Percentiles rank a stretch among this genome's conserved stretches.
Conservation (phyloP, 192 early-diverging fungal species). For the Coemansia nantahalensis region DNA sequence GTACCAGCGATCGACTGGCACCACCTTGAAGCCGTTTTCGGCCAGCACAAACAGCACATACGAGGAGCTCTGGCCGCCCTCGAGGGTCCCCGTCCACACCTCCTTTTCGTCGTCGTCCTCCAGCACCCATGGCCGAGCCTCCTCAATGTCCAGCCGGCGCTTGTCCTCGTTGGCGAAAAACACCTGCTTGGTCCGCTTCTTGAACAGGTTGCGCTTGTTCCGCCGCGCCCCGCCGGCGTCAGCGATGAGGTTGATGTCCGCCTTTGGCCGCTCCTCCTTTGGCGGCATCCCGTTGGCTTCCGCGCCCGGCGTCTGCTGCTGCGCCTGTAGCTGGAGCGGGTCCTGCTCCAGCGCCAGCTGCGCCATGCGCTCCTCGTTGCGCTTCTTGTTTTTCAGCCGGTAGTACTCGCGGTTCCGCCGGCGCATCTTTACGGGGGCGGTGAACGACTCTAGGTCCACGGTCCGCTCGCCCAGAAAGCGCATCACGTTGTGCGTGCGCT, state of each 20-base stretch:
- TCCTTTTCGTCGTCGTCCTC: conserved; percentile 72
- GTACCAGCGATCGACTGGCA: conserved; percentile 72
- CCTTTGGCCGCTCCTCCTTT: conserved; percentile 39
- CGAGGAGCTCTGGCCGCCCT: conserved; percentile 67
- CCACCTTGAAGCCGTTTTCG: conserved; percentile 73
- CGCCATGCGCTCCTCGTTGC: conserved; percentile 48
- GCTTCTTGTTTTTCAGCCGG: conserved; percentile 42
- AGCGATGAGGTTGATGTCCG: conserved; percentile 64
- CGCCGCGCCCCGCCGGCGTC: conserved; percentile 70
- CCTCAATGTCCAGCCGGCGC: conserved; percentile 69
- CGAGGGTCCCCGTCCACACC: conserved; percentile 63
- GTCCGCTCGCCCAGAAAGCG: conserved; percentile 58
- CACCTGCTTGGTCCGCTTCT: conserved; percentile 78
- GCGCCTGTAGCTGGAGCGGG: too few species aligned
- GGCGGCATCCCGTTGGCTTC: not conserved
- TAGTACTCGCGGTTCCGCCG: conserved; percentile 41
- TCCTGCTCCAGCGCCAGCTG: conserved; percentile 22
- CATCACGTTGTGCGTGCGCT: conserved; percentile 65
- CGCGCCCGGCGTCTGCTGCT: conserved; percentile 7
- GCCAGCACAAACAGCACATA: conserved; percentile 74
- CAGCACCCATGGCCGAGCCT: conserved; percentile 72
- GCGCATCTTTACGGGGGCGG: conserved; percentile 54
- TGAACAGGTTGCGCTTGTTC: conserved; percentile 76
- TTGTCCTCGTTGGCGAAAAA: conserved; percentile 71
- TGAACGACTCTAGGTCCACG: conserved; percentile 56